phyloP scores from a whole-genome alignment of 345 rosid species.

The Murraya koenigii region DNA sequence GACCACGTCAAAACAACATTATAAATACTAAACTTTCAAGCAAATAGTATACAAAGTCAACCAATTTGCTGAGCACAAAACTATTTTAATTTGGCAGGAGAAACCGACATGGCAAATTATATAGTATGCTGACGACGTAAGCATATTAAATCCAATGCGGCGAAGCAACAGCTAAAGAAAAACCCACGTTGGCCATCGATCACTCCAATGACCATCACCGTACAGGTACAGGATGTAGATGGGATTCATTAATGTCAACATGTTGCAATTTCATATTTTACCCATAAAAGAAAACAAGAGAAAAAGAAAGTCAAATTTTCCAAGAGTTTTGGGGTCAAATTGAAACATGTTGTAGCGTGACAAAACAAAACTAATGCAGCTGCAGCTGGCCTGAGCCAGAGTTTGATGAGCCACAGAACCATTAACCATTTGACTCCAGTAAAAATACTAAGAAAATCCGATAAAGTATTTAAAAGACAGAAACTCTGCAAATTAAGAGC shows the following conservation, averaged over 20 bases:
- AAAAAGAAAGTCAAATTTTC: not conserved
- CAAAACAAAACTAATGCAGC: not conserved
- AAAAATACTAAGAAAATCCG: not conserved
- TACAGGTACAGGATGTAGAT: not conserved
- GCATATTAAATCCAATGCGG: not conserved
- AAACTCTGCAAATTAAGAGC: not conserved
- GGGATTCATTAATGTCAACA: not conserved
- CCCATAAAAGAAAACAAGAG: not conserved
- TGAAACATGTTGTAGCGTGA: not conserved
- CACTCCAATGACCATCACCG: not conserved
- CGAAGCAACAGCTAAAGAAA: not conserved
- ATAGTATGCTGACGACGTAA: not conserved
- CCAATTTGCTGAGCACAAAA: not conserved
- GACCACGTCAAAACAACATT: slow-evolving; percentile 24
- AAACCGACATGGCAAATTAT: not conserved
- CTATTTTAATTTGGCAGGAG: not conserved
- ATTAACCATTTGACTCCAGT: not conserved
- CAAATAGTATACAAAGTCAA: slow-evolving; percentile 3
- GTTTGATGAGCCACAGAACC: slow-evolving; percentile 3
- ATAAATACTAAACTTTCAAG: not conserved
- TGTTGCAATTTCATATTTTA: not conserved
- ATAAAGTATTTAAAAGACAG: not conserved
- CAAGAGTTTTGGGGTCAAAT: slow-evolving; percentile 25
- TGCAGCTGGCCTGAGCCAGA: not conserved
- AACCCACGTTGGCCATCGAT: not conserved